phyloP scores from a whole-genome alignment of 2,329 filamentous ascomycete species.

The Tolypocladium sp. region DNA sequence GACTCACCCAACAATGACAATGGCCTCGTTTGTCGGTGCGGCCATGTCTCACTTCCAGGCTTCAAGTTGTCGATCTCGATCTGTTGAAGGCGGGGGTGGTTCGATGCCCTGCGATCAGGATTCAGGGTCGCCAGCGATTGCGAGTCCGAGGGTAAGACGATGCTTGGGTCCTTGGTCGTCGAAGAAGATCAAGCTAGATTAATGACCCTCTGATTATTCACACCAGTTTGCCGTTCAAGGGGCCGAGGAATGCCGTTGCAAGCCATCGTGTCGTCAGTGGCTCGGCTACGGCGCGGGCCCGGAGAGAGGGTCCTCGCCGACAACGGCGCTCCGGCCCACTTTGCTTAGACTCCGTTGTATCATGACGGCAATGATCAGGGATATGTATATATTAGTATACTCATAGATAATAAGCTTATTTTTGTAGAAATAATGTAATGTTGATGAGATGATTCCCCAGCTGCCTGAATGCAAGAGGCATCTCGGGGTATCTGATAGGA shows the following conservation, averaged over 20 bases:
- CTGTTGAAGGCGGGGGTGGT: not conserved
- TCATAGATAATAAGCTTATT: too few species aligned
- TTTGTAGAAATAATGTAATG: too few species aligned
- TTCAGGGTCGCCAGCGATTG: too few species aligned
- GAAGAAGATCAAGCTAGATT: too few species aligned
- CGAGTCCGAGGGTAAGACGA: not conserved
- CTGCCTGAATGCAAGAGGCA: too few species aligned
- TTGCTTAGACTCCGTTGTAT: not conserved
- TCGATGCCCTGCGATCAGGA: not conserved
- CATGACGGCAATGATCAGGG: not conserved
- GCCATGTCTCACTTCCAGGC: not conserved
- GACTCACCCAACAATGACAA: conserved; percentile 15
- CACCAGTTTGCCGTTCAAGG: not conserved
- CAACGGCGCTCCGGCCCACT: not conserved
- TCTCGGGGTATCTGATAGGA: too few species aligned
- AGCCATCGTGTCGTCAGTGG: not conserved
- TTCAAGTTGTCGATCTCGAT: not conserved
- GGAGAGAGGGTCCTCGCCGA: not conserved
- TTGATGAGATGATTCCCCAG: too few species aligned
- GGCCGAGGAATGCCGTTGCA: not conserved
- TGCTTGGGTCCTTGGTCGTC: not conserved
- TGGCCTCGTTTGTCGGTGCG: conserved; percentile 2
- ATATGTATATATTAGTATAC: not conserved
- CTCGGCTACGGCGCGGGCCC: not conserved
- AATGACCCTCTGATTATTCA: not conserved